These are phyloP conservation scores for Ilyonectria robusta DNA, from an alignment of 2,329 filamentous ascomycete genomes.

Conservation along the genomic window DNA sequence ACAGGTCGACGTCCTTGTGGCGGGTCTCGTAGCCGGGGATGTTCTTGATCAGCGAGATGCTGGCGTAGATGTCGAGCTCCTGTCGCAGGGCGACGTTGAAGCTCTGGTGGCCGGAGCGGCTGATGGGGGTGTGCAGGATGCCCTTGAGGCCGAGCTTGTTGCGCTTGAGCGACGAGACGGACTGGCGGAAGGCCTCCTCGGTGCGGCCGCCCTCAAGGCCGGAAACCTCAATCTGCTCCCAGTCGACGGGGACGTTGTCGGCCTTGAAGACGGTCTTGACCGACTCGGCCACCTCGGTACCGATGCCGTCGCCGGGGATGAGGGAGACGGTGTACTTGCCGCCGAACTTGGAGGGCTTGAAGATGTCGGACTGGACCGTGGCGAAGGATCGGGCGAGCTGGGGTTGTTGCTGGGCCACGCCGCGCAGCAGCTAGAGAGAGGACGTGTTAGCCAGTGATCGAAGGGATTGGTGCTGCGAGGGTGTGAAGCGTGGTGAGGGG, in stretches of 20 bases:
- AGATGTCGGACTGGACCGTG: constrained; percentile 93
- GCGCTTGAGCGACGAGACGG: constrained; percentile 93
- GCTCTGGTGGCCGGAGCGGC: constrained; percentile 96
- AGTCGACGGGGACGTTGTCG: constrained; percentile 98
- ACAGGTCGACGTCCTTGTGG: constrained; percentile 96
- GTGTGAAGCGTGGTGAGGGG: neutral
- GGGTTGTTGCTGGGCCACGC: constrained; percentile 63
- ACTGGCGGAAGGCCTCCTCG: constrained; percentile 95
- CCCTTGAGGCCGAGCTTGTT: constrained; percentile 99
- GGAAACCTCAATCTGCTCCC: constrained; percentile 97
- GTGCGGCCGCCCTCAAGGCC: constrained; percentile 91
- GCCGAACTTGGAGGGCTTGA: constrained; percentile 99
- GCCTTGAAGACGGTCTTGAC: constrained; percentile 99
- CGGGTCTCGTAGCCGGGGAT: constrained; percentile 98
- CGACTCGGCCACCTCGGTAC: constrained; percentile 96
- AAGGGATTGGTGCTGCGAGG: neutral
- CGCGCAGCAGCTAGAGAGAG: constrained; percentile 64
- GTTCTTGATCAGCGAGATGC: constrained; percentile 98
- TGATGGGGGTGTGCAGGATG: constrained; percentile 97
- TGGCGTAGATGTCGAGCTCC: constrained; percentile 99
- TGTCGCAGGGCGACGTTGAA: constrained; percentile 99
- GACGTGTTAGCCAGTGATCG: constrained; percentile 41
- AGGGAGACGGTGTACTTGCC: constrained; percentile 99
- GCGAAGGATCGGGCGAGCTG: constrained; percentile 74
- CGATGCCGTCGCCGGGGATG: constrained; percentile 99